Conservation (phyloP, 371 early-diverging fungal species). For the Cokeromyces recurvatus region DNA sequence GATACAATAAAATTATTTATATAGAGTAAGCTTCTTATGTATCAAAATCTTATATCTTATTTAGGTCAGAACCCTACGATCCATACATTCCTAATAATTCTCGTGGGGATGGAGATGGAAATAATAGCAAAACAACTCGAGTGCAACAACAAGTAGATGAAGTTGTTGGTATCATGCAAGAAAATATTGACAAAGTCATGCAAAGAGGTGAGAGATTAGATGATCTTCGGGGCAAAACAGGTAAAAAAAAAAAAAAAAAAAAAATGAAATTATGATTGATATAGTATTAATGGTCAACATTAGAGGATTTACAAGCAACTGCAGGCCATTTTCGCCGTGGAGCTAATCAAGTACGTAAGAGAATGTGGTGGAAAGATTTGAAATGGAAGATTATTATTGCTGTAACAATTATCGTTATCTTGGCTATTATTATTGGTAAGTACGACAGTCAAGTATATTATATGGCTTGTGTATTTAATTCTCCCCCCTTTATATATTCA, state of each 20-base stretch:
- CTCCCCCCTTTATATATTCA: neutral
- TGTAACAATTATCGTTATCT: constrained; percentile 64
- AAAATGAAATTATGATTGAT: neutral
- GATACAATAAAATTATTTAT: too few relatives aligned
- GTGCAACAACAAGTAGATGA: constrained; percentile 87
- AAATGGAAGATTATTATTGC: constrained; percentile 88
- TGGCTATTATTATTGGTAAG: constrained; percentile 50
- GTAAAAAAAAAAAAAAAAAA: constrained; percentile 47
- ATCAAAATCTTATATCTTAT: too few relatives aligned
- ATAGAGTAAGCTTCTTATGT: too few relatives aligned
- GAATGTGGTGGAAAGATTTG: constrained; percentile 95
- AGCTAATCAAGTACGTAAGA: constrained; percentile 72
- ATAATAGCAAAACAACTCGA: constrained; percentile 51
- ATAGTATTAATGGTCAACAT: too few relatives aligned
- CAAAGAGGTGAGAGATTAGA: constrained; percentile 89
- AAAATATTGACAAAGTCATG: constrained; percentile 90
- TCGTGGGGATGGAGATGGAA: constrained; percentile 37
- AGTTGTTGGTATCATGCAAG: constrained; percentile 94
- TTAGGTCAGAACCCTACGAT: constrained; percentile 35
- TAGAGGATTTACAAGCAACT: constrained; percentile 78
- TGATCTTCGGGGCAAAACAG: constrained; percentile 77
- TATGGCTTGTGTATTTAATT: neutral
- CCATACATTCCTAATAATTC: constrained; percentile 34
- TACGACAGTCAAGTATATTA: too few relatives aligned
- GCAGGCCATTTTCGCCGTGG: constrained; percentile 80